Evolutionary conservation across 2,329 filamentous ascomycete species (phyloP).

Genomic region (Alternaria triticina): DNA sequence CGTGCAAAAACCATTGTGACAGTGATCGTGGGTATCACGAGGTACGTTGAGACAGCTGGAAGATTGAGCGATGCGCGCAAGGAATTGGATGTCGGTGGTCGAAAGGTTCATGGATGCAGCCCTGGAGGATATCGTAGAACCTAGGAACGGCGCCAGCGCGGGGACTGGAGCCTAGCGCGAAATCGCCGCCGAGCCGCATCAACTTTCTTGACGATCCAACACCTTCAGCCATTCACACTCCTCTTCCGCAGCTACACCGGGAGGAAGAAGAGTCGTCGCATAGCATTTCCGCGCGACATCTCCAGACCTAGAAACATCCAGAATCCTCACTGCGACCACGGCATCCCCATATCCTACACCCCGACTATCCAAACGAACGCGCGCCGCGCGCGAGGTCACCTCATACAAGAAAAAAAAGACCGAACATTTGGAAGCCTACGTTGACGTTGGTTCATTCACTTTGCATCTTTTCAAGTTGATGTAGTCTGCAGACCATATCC

Average conservation of each 20-base stretch:
- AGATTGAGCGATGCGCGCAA: neutral
- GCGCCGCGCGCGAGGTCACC: neutral
- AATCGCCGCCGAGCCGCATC: constrained; percentile 19
- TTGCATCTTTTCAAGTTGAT: neutral
- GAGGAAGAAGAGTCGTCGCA: neutral
- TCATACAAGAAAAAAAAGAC: neutral
- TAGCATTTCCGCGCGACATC: neutral
- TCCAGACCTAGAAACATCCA: neutral
- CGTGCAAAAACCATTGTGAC: constrained; percentile 19
- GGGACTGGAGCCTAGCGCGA: constrained; percentile 18
- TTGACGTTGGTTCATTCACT: neutral
- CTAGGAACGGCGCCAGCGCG: constrained; percentile 23
- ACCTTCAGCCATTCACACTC: neutral
- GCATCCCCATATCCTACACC: neutral
- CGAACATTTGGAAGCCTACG: neutral
- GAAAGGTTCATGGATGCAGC: neutral
- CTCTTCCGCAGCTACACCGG: neutral
- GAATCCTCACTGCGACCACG: neutral
- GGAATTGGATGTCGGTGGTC: constrained; percentile 1
- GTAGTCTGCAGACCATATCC: neutral
- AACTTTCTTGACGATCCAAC: constrained; percentile 14
- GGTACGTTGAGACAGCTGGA: neutral
- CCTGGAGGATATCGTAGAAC: neutral
- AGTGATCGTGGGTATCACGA: neutral
- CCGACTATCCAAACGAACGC: constrained; percentile 3